Base-by-base conservation (phyloP, 1,139 yeast genomes). In the Hansenula sp. region DNA sequence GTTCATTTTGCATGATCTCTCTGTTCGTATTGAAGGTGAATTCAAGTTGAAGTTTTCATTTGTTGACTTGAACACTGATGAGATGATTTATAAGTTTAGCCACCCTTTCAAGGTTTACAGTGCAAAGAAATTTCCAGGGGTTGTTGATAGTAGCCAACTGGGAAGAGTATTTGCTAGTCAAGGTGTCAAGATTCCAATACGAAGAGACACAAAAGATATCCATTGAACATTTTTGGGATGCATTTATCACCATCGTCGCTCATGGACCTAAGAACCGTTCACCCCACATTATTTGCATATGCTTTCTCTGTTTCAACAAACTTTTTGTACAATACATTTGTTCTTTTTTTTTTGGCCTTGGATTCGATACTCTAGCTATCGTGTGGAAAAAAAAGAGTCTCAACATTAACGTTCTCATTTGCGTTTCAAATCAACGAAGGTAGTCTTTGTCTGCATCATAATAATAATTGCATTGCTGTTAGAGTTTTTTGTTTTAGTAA, bases 41-140 rank as follows among this genome's bases (percentile, higher is more conserved):
- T 70, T 65, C 56, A 64, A 61, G 41, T 59, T 70, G 36, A 68
- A 66, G 52, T 62, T 68, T 43, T 57, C 62, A 13, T 63, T 70
- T 47, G 52, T 60, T 57, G 43, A 65, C 36, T 33, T 56, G n/a
- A 36, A 41, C 12, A 42, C 49, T 1, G 47, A 47, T 35, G 34
- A 17, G 3, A 30, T 50, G 17, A 47, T 49, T 8, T 39, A 38
- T 30, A 44, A 35, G 21, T 69, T 65, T 47, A 65, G 71, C 16
- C 60, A 65, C 13, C 54, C 61, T 4, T 69, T 70, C 54, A 57
- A 56, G 34, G 71, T 69, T 3, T 70, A 62, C 47, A 64, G 71
- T 24, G 74, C 75, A 3, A 70, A 70, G 47, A 66, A 64, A 48
- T 70, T 70, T 47, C 75, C 75, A 1, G 75, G 75, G 9, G 74